Evolutionary conservation across 2,329 filamentous ascomycete species (phyloP), one percentile per base, ranked within the genome.

Genomic region (Fonsecaea nubica): DNA sequence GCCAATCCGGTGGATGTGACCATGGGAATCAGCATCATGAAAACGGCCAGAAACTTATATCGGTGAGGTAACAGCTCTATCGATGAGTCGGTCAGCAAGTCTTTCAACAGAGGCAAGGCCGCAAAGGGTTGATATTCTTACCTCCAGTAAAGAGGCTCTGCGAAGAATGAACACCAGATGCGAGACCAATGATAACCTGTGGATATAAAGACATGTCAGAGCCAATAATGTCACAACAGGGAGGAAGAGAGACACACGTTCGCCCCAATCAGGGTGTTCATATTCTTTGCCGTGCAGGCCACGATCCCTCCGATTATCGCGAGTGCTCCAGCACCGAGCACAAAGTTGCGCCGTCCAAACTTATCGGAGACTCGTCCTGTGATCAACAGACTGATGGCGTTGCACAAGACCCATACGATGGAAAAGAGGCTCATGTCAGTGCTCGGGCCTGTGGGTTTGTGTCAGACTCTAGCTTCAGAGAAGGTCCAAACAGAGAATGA

Each of bases 191-290:
- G 35, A 36, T 8, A 36, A 36, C 35, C 35, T 25, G 25, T 25
- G 3, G 25, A 25, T 25, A 25, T 25, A 1, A 25, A 25, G 25
- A 25, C 25, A 2, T 25, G 25, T 25, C 25, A 25, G 25, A 25
- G 25, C 25, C 2, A 25, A 25, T 25, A 25, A 25, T 25, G 25
- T 25, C 0, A 25, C 25, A 25, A 25, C 25, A 2, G 25, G 25
- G 25, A 25, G 3, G 25, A 25, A 25, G 25, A 25, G 25, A 25
- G 25, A 25, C 25, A 25, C 35, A 61, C 68, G 38, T 68, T 70
- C 21, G 75, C 75, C 15, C 71, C 76, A 35, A 77, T 71, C 25
- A 77, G 64, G 1, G 74, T 74, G 45, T 77, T 70, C 64, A 77
- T 75, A 40, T 66, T 71, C 53, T 76, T 64, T 15, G 76, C 75